Base-by-base conservation (phyloP, 1,139 yeast genomes). In the Scheffersomyces lignicola region DNA sequence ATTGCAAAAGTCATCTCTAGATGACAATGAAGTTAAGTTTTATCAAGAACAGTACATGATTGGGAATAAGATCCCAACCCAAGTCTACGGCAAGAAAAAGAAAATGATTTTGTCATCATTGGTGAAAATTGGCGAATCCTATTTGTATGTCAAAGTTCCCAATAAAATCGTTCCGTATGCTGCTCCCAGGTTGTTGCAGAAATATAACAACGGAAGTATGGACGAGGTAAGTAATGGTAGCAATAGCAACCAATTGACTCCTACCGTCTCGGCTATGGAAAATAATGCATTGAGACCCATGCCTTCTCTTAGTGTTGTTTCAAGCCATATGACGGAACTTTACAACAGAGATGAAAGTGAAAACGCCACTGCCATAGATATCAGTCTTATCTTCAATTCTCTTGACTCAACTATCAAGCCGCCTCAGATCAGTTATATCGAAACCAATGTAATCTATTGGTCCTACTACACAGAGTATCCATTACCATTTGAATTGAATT, bases 381-480 rank as follows among this genome's bases (percentile, higher is more conserved):
- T 66, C 3, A 47, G 52, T 11, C 44, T 69, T 15, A 47, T 49
- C 5, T 64, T 60, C 40, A 52, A 50, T 6, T 31, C 44, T 0
- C 42, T 53, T 29, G 62, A 57, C 13, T 41, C 47, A 12, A 42
- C 58, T 1, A 34, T 37, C 11, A 44, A 39, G 29, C 73, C 73
- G 1, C 74, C 73, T 1, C 49, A 44, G 7, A 58, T 67, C 10
- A 48, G 53, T 14, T 48, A 47, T 36, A 52, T 70, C 11, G 75
- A 68, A 10, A 45, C 59, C 18, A 68, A 66, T 40, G 48, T 70
- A 9, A 65, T 69, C 1, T 55, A 64, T 7, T 70, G 76, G 76
- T 54, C 76, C 2, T 68, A 64, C 43, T 52, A 56, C 31, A 53
- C 73, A 2, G 74, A 69, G 28, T 68, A 62, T 40, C 74, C 76